Evolutionary conservation across 2,329 filamentous ascomycete species (phyloP).

Genomic region (Fusarium sp.): DNA sequence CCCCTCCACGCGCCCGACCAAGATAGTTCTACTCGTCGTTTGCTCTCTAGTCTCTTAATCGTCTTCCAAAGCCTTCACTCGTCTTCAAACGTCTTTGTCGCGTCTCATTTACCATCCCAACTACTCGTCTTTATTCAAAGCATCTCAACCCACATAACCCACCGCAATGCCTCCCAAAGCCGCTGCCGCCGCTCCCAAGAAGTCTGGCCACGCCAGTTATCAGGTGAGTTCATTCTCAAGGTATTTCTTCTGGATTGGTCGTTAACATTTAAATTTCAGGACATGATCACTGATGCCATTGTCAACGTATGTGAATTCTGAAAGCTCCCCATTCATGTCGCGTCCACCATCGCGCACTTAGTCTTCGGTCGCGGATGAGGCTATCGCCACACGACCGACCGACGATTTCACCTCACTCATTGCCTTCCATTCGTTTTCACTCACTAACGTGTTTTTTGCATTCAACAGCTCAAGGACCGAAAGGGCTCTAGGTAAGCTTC

Average conservation of each 20-base stretch:
- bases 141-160: slow-evolving; percentile 41
- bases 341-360: slow-evolving; percentile 47
- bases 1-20: slow-evolving; percentile 64
- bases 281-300: slow-evolving; percentile 73
- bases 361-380: slow-evolving; percentile 37
- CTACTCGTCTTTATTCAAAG: slow-evolving; percentile 22
- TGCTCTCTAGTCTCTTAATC: slow-evolving; percentile 46
- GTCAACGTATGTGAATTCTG: slow-evolving; percentile 61
- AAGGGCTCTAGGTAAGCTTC: slow-evolving; percentile 61
- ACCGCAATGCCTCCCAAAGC: slow-evolving; percentile 70
- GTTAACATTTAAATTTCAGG: slow-evolving; percentile 51
- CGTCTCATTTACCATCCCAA: slow-evolving; percentile 43
- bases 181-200: slow-evolving; percentile 56
- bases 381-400: slow-evolving; percentile 31
- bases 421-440: slow-evolving; percentile 39
- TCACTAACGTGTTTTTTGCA: slow-evolving; percentile 55
- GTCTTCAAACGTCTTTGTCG: slow-evolving; percentile 29
- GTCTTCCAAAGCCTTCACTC: slow-evolving; percentile 28
- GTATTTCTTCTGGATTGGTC: neutral
- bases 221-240: slow-evolving; percentile 59
- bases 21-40: slow-evolving; percentile 50
- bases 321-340: slow-evolving; percentile 47
- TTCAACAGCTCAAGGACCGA: slow-evolving; percentile 67
- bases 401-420: slow-evolving; percentile 12
- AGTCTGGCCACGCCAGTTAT: slow-evolving; percentile 67